A percentile compares a stretch with the other conserved stretches of the same genome.
Conservation (phyloP, 768 basidiomycete genomes). For the Exidia glandulosa region DNA sequence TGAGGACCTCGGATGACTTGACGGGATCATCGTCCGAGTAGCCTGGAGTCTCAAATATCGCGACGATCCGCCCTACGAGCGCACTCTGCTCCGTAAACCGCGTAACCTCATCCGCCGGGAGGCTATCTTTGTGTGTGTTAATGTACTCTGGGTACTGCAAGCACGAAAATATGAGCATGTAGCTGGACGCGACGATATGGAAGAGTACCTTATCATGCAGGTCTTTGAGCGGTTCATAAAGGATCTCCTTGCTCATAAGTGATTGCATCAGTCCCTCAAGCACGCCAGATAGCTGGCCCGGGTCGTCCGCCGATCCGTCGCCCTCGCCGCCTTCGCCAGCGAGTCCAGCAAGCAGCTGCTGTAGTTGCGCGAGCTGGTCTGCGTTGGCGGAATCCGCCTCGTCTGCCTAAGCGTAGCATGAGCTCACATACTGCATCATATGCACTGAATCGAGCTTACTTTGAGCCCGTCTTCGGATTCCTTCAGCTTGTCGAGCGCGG, state of each 20-base stretch:
- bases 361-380: conserved; percentile 15
- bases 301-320: conserved; percentile 29
- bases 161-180: neutral
- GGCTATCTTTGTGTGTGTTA: conserved; percentile 35
- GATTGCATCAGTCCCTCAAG: conserved; percentile 75
- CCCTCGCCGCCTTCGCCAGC: conserved; percentile 17
- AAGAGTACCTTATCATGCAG: conserved; percentile 50
- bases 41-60: conserved; percentile 48
- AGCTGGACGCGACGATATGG: neutral
- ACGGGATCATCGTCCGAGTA: conserved; percentile 47
- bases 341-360: conserved; percentile 32
- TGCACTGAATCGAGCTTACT: conserved; percentile 18
- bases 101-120: conserved; percentile 47
- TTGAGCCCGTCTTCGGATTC: conserved; percentile 49
- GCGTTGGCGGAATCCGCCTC: conserved; percentile 16
- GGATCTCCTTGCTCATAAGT: conserved; percentile 68
- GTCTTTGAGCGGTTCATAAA: conserved; percentile 84
- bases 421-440: neutral
- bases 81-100: conserved; percentile 53
- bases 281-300: conserved; percentile 45
- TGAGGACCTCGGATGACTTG: conserved; percentile 38
- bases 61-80: conserved; percentile 47
- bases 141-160: conserved; percentile 74
- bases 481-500: conserved; percentile 65
- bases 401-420: conserved; percentile 4